Percentiles rank a stretch among this genome's conserved stretches.
These are phyloP conservation scores for Cadophora malorum DNA, from an alignment of 2,329 filamentous ascomycete genomes.

Conservation along the genomic window DNA sequence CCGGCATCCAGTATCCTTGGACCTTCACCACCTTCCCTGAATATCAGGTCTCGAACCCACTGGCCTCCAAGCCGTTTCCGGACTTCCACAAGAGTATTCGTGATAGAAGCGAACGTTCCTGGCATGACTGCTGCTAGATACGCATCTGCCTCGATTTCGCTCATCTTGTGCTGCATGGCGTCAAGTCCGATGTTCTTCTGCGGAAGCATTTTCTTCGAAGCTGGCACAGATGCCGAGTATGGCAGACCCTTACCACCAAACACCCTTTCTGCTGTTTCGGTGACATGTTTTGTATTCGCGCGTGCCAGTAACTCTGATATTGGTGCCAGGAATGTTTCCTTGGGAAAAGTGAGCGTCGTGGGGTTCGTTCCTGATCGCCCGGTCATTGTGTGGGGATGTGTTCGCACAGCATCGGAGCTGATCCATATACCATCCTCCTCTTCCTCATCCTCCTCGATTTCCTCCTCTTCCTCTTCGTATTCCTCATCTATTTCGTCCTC, in stretches of 20 bases:
- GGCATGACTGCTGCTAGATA: constrained; percentile 75
- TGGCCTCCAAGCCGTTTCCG: constrained; percentile 72
- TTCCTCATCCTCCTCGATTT: constrained; percentile 37
- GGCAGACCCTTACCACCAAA: constrained; percentile 83
- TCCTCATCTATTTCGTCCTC: constrained; percentile 37
- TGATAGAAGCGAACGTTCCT: constrained; percentile 71
- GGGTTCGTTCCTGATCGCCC: constrained; percentile 79
- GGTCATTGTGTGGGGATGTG: constrained; percentile 75
- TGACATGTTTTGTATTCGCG: constrained; percentile 76
- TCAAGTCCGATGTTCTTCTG: constrained; percentile 71
- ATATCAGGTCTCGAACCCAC: constrained; percentile 72
- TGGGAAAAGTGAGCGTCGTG: constrained; percentile 76
- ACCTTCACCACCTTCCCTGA: constrained; percentile 58
- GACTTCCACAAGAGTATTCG: constrained; percentile 74
- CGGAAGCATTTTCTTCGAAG: constrained; percentile 57
- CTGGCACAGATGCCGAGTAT: constrained; percentile 75
- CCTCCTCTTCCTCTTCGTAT: constrained; percentile 40
- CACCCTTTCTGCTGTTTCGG: constrained; percentile 70
- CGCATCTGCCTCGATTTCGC: constrained; percentile 75
- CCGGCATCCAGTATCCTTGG: constrained; percentile 77
- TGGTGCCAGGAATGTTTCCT: constrained; percentile 70
- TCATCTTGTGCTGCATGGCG: constrained; percentile 70
- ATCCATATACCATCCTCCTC: constrained; percentile 39
- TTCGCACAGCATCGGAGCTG: constrained; percentile 54
- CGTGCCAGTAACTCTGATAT: constrained; percentile 71